Evolutionary conservation across 768 basidiomycete genomes (phyloP), one percentile per base, ranked within the genome.

Genomic region (Thelephora aurantiotincta): DNA sequence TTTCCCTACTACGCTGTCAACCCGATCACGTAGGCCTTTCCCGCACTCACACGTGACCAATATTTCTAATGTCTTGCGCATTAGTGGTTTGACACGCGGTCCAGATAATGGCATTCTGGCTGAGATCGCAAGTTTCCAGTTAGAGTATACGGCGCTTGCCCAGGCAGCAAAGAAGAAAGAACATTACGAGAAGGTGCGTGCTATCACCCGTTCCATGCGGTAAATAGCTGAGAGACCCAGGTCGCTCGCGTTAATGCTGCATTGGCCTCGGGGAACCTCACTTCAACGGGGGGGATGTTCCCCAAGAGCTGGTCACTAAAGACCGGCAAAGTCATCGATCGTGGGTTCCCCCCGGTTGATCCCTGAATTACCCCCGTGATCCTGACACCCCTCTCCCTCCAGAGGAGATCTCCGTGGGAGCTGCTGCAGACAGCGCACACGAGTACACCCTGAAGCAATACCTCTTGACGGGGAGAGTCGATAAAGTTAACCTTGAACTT

Each of bases 111-210:
- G 72, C 18, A 54, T 68, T 12, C 63, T 84, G n/a, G 86, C 91
- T 0, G 91, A 96, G 61, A 78, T 90, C 36, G 85, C 78, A 3
- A 86, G 76, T 38, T 68, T 84, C 48, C 88, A 92, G 58, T 59
- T 94, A 44, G 92, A 94, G 61, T 86, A 89, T 59, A 73, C 81
- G 48, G 91, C 91, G 54, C 72, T 93, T 1, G 82, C 84, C 1
- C 80, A 84, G 52, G 60, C 80, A 9, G 90, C 87, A 1, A 83
- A 82, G 2, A 80, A 82, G 51, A 70, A 73, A 45, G 69, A 68
- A 34, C 78, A 81, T 55, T 72, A 69, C 50, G 70, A 76, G 47
- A 70, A 69, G 50, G 82, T 79, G 51, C 11, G 73, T 23, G 19
- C 13, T 11, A 3, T 14, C 22, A 61, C 6, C 33, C 20, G 16